Evolutionary conservation across 78 protist genomes (phyloP), one percentile per base, ranked within the genome.

Genomic region (Dictyostelium firmibasis): DNA sequence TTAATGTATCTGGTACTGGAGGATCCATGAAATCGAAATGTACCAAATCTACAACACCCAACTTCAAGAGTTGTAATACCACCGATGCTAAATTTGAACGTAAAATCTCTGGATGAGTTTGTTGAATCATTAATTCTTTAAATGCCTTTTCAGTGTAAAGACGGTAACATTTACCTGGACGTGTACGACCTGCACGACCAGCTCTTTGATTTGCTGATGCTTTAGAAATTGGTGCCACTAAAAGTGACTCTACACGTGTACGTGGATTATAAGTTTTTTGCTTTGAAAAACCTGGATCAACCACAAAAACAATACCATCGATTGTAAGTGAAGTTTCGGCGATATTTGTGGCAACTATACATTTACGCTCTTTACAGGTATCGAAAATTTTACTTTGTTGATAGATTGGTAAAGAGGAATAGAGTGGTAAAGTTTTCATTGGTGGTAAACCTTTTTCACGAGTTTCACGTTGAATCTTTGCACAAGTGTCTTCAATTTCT

Each of bases 261-360:
- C 99, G 83, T 18, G 99, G 99, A 95, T 99, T 99, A 96, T 98
- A 99, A 43, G 98, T 98, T 96, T 99, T 99, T 82, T 99, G 99
- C 96, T 99, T 99, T 18, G 98, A 53, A 47, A 99, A 99, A 2
- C 99, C 99, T 0, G 99, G 99, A 75, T 99, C 99, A 35, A 99
- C 96, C 44, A 99, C 99, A 47, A 93, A 99, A n/a, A 99, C 99
- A 36, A 99, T 96, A 33, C 99, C 99, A 27, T 99, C 99, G 78
- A 99, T 99, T 25, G 99, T 99, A 69, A 99, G 92, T 2, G 99
- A 99, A 13, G 99, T 99, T 86, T 99, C 99, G 1, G 99, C 99
- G 33, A 99, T 99, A 97, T 99, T 99, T 27, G 99, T 99, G 7
- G 99, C 88, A 18, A 99, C 97, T 31, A 99, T 95, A 38, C 99